Conservation (phyloP, 441 rosid species). For the Arabidopsis lyrata region DNA sequence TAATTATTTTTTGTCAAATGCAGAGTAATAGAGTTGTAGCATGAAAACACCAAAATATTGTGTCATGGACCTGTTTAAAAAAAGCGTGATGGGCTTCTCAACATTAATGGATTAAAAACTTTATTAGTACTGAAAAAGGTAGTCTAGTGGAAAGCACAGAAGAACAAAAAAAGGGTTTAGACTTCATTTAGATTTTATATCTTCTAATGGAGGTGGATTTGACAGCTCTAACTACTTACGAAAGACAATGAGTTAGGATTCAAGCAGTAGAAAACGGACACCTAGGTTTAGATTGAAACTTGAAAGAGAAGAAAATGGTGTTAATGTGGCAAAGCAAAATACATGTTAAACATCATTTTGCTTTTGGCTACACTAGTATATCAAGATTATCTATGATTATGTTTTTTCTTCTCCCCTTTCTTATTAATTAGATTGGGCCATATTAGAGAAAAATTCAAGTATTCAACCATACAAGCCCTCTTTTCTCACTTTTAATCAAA, state of each 20-base stretch:
- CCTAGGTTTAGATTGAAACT: slow-evolving; percentile 33
- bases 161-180: slow-evolving; percentile 5
- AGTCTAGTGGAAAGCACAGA: slow-evolving; percentile 19
- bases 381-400: slow-evolving; percentile 42
- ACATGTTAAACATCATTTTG: slow-evolving; percentile 44
- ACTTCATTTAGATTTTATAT: slow-evolving; percentile 15
- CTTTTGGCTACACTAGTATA: slow-evolving; percentile 40
- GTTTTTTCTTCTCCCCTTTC: slow-evolving; percentile 25
- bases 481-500: slow-evolving; percentile 39
- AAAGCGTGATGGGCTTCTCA: slow-evolving; percentile 8
- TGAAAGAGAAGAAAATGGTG: slow-evolving; percentile 35
- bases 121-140: neutral
- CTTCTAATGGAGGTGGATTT: slow-evolving; percentile 30
- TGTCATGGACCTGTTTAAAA: neutral
- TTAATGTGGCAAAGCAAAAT: slow-evolving; percentile 42
- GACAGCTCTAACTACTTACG: slow-evolving; percentile 40
- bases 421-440: slow-evolving; percentile 43
- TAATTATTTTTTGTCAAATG: neutral
- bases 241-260: slow-evolving; percentile 11
- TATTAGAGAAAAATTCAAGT: slow-evolving; percentile 17
- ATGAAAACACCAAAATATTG: neutral
- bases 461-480: slow-evolving; percentile 33
- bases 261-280: slow-evolving; percentile 34
- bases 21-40: neutral
- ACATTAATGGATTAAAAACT: neutral